A percentile compares a stretch with the other conserved stretches of the same genome.
phyloP scores from a whole-genome alignment of 148 eudicot genomes.

The Arbutus unedo region DNA sequence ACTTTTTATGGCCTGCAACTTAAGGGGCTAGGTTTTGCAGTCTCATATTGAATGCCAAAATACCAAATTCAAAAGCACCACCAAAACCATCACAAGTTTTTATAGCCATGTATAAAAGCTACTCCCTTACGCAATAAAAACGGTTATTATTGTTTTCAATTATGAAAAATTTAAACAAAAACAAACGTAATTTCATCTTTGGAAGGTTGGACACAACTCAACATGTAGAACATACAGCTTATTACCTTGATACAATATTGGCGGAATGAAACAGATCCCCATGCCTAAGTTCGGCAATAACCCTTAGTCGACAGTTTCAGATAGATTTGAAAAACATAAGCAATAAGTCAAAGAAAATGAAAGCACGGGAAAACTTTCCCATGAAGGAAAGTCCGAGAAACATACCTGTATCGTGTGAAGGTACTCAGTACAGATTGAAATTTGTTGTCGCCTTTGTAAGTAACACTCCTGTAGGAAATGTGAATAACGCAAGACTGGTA shows the following conservation, averaged over 20 bases:
- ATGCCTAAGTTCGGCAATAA: constrained; percentile 61
- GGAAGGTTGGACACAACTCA: neutral
- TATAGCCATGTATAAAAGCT: neutral
- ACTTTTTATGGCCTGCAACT: no score
- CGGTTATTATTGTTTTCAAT: neutral
- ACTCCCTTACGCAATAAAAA: neutral
- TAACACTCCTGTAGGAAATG: constrained; percentile 49
- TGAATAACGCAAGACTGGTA: constrained; percentile 5
- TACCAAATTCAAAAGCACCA: neutral
- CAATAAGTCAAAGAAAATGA: neutral
- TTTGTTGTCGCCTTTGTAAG: constrained; percentile 64
- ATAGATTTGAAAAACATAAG: constrained; percentile 12
- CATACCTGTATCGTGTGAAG: constrained; percentile 60
- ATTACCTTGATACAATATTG: constrained; percentile 66
- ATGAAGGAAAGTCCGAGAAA: neutral
- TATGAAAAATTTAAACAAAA: neutral
- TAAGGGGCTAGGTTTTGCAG: neutral
- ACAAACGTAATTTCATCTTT: neutral
- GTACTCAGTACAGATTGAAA: constrained; percentile 57
- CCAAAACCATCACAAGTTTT: neutral
- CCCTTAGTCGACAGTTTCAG: constrained; percentile 57
- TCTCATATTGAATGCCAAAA: neutral
- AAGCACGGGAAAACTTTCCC: neutral
- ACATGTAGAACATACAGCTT: constrained; percentile 9
- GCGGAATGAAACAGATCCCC: constrained; percentile 62